Evolutionary conservation across 345 rosid species (phyloP).

Genomic region (Eutrema japonicum): DNA sequence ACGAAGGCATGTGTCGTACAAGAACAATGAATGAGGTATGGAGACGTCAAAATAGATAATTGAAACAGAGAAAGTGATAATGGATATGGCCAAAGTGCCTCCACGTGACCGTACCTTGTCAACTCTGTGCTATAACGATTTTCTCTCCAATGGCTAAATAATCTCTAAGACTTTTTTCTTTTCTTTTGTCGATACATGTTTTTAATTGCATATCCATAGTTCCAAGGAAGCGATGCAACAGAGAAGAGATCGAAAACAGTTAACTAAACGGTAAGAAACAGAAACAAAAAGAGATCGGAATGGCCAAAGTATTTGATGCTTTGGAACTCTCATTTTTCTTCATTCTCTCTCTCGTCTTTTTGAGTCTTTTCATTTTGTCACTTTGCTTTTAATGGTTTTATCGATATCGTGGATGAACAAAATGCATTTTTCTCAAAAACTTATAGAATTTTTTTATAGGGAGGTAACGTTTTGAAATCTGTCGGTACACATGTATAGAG

Average conservation of each 20-base stretch:
- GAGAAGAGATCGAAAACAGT: constrained; percentile 35
- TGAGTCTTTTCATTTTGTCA: constrained; percentile 34
- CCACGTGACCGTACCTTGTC: constrained; percentile 41
- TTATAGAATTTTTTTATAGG: not conserved
- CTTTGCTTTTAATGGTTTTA: constrained; percentile 24
- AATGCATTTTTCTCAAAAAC: constrained; percentile 11
- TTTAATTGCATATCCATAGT: constrained; percentile 6
- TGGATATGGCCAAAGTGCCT: constrained; percentile 32
- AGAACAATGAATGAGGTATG: constrained; percentile 43
- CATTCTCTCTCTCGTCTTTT: constrained; percentile 12
- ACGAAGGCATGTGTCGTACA: constrained; percentile 28
- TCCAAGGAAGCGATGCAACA: constrained; percentile 35
- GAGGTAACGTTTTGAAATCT: not conserved
- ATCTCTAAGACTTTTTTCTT: constrained; percentile 1
- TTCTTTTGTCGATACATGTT: not conserved
- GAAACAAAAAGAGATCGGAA: constrained; percentile 34
- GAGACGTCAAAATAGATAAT: constrained; percentile 33
- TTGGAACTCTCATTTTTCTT: constrained; percentile 40
- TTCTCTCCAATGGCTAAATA: constrained; percentile 15
- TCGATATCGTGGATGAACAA: constrained; percentile 23
- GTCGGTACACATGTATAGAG: constrained; percentile 2
- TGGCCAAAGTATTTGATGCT: constrained; percentile 33
- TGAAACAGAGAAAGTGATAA: constrained; percentile 22
- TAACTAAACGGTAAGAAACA: constrained; percentile 38
- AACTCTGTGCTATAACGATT: constrained; percentile 34